Base-by-base conservation (phyloP, 1,284 basidiomycete genomes). In the Veloboletus limbatus region DNA sequence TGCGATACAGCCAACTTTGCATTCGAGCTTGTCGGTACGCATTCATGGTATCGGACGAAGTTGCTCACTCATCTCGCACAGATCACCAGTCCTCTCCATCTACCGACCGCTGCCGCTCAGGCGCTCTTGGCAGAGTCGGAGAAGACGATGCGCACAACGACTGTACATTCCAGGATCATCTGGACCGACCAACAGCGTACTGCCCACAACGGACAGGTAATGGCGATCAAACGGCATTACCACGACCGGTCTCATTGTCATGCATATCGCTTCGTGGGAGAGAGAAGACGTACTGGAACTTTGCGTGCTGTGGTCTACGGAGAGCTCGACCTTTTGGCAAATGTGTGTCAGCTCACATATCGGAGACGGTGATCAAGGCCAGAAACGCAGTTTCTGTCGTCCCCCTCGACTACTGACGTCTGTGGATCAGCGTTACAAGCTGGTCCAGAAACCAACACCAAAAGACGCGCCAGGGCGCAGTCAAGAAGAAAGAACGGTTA, bases 91-190 rank as follows among this genome's bases (percentile, higher is more conserved):
- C 60, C 71, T 11, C 57, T 82, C 41, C 92, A 95, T 62, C 70
- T 96, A 7, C 79, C 87, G 58, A 92, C 88, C 0, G 93, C 89
- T 0, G 75, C 92, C 8, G 77, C 85, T 43, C 87, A 92, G 54
- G 87, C 93, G 0, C 71, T 92, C 6, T 70, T 95, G 10, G 79
- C 88, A 1, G 75, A 79, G n/a, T 66, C 76, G 2, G 76, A 82
- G 34, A 70, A 69, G 16, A 55, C 69, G 0, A 68, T 92, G 48
- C 74, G 82, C 37, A 92, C 90, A 3, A 87, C 84, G 66, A 87
- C 88, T 0, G 70, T 91, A 0, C 90, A 96, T 62, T 92, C 89
- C 0, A 93, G 97, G 65, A 77, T 97, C 42, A 72, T 97, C 10
- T 92, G 87, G 75, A 71, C 89, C 91, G 1, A 88, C 85, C 16